phyloP scores from a whole-genome alignment of 345 rosid genomes.

The Sisymbrium altissimum region DNA sequence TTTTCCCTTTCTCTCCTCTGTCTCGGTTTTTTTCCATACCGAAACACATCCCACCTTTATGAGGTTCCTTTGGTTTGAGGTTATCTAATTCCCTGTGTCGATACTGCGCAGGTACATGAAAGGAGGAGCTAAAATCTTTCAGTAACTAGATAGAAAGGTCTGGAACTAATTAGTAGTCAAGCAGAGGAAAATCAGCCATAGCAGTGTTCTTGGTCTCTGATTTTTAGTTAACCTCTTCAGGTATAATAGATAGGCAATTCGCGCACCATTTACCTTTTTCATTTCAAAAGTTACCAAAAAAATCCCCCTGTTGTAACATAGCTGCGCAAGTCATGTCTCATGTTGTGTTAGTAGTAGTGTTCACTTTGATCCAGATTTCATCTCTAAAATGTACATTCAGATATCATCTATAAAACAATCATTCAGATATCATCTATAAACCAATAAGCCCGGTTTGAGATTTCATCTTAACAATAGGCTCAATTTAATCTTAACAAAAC shows the following conservation, averaged over 20 bases:
- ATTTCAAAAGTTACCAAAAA: background rate
- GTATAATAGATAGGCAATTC: conserved; percentile 15
- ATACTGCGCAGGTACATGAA: conserved; percentile 28
- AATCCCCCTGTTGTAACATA: conserved; percentile 27
- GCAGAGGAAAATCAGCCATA: conserved; percentile 17
- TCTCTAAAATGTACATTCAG: background rate
- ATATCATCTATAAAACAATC: background rate
- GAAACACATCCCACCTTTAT: background rate
- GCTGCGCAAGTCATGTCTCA: conserved; percentile 15
- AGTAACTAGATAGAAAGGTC: conserved; percentile 11
- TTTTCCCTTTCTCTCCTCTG: conserved; percentile 8
- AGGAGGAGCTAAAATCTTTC: conserved; percentile 10
- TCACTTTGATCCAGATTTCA: conserved; percentile 4
- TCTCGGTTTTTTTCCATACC: background rate
- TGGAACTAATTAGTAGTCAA: conserved; percentile 9
- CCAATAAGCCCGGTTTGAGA: background rate
- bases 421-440: background rate
- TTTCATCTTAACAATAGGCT: background rate
- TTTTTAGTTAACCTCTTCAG: conserved; percentile 10
- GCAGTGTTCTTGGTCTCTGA: conserved; percentile 3
- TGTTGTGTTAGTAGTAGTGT: conserved; percentile 23
- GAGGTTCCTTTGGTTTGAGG: conserved; percentile 4
- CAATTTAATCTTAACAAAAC: background rate
- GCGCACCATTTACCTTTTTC: conserved; percentile 3
- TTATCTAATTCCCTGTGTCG: background rate